These are phyloP conservation scores for Mortierella sp. DNA, from an alignment of 371 early-diverging fungal species.

Conservation along the genomic window DNA sequence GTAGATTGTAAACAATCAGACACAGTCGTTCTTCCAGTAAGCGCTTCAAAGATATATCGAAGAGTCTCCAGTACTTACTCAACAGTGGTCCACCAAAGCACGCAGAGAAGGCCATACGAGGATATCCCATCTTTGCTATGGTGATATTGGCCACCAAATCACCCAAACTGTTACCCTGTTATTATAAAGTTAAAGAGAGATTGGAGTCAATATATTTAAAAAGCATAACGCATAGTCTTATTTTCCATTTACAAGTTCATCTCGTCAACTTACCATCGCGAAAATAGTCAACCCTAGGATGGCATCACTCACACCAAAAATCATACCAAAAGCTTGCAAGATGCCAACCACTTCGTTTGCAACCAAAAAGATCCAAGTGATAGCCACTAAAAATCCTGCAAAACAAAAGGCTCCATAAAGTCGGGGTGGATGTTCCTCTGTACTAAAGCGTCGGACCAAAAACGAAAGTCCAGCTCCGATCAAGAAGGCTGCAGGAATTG, in stretches of 20 bases:
- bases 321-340: slow-evolving; percentile 79
- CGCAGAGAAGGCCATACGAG: slow-evolving; percentile 87
- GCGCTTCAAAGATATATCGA: background rate
- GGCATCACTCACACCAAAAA: slow-evolving; percentile 81
- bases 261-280: slow-evolving; percentile 68
- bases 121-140: slow-evolving; percentile 84
- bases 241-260: background rate
- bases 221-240: background rate
- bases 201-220: background rate
- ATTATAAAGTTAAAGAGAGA: background rate
- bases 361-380: slow-evolving; percentile 84
- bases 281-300: slow-evolving; percentile 86
- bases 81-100: slow-evolving; percentile 91
- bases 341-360: slow-evolving; percentile 88
- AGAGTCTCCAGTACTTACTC: slow-evolving; percentile 61
- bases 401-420: slow-evolving; percentile 63
- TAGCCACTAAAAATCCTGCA: slow-evolving; percentile 78
- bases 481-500: slow-evolving; percentile 16
- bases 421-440: slow-evolving; percentile 24
- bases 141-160: slow-evolving; percentile 88
- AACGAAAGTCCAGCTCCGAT: slow-evolving; percentile 11
- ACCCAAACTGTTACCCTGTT: slow-evolving; percentile 84
- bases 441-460: slow-evolving; percentile 15
- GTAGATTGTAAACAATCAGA: background rate
- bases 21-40: no score